A percentile compares a stretch with the other conserved stretches of the same genome.
Evolutionary conservation across 495 filamentous ascomycete genomes (phyloP).

Genomic region (Terfezia boudieri): DNA sequence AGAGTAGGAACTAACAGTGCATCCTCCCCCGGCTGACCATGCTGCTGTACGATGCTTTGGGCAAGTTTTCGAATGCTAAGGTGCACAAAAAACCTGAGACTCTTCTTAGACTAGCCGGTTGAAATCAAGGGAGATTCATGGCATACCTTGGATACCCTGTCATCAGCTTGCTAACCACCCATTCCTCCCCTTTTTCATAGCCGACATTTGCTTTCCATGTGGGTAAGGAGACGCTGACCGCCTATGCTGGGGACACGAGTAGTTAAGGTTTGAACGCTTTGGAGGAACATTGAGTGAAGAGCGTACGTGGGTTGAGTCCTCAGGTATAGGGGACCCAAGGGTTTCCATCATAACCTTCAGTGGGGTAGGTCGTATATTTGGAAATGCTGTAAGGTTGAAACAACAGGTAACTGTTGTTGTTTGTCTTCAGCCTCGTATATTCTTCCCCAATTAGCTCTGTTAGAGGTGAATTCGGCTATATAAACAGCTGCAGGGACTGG

Average conservation of each 20-base stretch:
- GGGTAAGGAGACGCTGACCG: conserved; percentile 84
- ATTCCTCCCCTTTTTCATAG: conserved; percentile 79
- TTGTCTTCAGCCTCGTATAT: too few species aligned
- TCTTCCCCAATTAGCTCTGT: too few species aligned
- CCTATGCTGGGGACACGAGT: conserved; percentile 30
- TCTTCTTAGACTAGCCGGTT: not conserved
- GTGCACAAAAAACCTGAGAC: conserved; percentile 68
- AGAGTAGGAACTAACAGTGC: conserved; percentile 64
- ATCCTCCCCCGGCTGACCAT: conserved; percentile 38
- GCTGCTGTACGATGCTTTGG: conserved; percentile 36
- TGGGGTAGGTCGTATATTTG: not conserved
- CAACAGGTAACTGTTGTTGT: too few species aligned
- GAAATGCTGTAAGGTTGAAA: not conserved
- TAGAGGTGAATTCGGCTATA: too few species aligned
- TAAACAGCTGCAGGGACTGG: too few species aligned
- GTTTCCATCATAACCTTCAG: not conserved
- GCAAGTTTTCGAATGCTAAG: conserved; percentile 56
- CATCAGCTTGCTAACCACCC: conserved; percentile 64
- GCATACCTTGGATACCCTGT: conserved; percentile 73
- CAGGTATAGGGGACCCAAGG: conserved; percentile 36
- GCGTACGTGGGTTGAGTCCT: conserved; percentile 38
- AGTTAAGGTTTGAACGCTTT: not conserved
- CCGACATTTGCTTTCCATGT: conserved; percentile 80
- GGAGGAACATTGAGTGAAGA: not conserved
- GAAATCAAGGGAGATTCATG: not conserved